Conservation (phyloP, 768 basidiomycete species). For the Hypsizygus marmoreus region DNA sequence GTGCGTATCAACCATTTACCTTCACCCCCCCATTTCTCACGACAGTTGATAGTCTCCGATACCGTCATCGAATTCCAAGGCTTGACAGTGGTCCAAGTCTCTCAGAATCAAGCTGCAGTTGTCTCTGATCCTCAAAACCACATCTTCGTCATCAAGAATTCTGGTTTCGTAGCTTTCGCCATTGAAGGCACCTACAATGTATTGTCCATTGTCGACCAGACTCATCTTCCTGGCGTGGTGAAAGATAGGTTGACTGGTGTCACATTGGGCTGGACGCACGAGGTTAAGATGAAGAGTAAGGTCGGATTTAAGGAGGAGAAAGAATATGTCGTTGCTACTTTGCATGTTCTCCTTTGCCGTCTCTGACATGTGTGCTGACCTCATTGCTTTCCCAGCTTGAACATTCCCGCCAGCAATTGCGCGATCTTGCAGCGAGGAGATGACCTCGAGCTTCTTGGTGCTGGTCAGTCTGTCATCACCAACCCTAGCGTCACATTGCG, state of each 20-base stretch:
- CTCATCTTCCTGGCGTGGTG: constrained; percentile 64
- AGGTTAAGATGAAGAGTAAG: constrained; percentile 75
- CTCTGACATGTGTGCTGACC: background rate
- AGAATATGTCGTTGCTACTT: constrained; percentile 78
- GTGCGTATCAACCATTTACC: constrained; percentile 41
- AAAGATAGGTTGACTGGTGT: constrained; percentile 64
- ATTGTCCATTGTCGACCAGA: constrained; percentile 82
- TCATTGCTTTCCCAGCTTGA: constrained; percentile 48
- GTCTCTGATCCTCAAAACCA: constrained; percentile 79
- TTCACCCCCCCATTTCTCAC: background rate
- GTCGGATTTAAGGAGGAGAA: constrained; percentile 43
- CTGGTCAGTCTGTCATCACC: constrained; percentile 84
- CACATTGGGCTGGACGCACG: constrained; percentile 71
- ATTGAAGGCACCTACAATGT: constrained; percentile 79
- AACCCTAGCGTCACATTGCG: constrained; percentile 82
- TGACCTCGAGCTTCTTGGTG: constrained; percentile 74
- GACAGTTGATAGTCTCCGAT: constrained; percentile 62
- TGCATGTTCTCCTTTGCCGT: constrained; percentile 44
- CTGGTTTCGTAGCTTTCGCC: constrained; percentile 78
- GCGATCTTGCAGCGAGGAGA: constrained; percentile 83
- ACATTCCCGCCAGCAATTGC: constrained; percentile 86
- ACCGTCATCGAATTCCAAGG: constrained; percentile 82
- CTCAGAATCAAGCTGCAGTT: constrained; percentile 79
- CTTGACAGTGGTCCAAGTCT: constrained; percentile 82
- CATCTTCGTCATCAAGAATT: constrained; percentile 78